Evolutionary conservation across 352 stramenopile genomes (phyloP), one percentile per base, ranked within the genome.

Genomic region (Globisporangium iwayamae): DNA sequence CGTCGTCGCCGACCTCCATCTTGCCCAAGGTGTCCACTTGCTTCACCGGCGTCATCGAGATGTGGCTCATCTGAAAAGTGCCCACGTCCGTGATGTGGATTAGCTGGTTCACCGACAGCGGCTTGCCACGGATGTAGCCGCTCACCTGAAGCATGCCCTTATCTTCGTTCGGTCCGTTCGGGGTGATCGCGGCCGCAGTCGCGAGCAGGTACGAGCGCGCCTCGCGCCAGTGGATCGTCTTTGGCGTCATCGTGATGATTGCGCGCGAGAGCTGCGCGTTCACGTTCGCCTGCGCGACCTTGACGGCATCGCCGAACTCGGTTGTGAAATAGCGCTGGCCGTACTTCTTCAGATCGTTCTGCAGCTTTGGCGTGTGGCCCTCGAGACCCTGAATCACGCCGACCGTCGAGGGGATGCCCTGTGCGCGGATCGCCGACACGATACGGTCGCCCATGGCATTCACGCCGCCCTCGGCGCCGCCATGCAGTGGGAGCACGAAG

Each of bases 1-100:
- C 62, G 10, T 80, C 74, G 10, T 70, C 63, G 16, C 54, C 55
- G 60, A 75, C 60, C 45, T 79, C 66, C 72, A 73, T 69, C 57
- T 83, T 84, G 39, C 68, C 77, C 1, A 66, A 62, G 4, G 70
- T 65, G 16, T 76, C 68, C 16, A 76, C 74, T 51, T 89, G 74
- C 60, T 81, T 84, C 14, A 79, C 77, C 0, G 67, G 56, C 0
- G 73, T 73, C 30, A 74, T 71, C 18, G 77, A 79, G 48, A 97
- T 94, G 61, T 85, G 73, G 56, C 71, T 87, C 64, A 97, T 73
- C 66, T 93, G 81, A 75, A 96, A 98, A 38, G 96, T 98, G 6
- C 97, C 98, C 18, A 99, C 79, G 68, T 98, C 94, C 16, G 95
- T 96, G 43, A 99, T 85, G 74, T 99, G 97, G 38, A 99, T 79